Conservation (phyloP, 2,329 filamentous ascomycete genomes). For the Penicillium expansum region DNA sequence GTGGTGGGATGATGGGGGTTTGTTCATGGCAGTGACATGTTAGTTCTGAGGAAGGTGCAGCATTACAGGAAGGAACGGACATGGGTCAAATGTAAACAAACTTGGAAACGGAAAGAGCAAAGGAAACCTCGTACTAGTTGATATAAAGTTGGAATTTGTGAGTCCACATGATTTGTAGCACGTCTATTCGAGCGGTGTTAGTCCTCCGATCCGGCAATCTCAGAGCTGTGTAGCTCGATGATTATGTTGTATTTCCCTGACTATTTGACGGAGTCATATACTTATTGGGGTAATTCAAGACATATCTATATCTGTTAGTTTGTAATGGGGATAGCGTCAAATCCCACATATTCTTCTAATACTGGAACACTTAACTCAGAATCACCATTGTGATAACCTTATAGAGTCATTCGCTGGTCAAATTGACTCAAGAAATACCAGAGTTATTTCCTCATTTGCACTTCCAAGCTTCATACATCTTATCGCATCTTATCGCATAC, state of each 20-base stretch:
- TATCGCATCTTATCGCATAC: neutral
- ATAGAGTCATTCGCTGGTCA: neutral
- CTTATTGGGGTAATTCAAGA: neutral
- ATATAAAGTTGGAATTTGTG: neutral
- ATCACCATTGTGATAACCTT: neutral
- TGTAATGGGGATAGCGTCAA: neutral
- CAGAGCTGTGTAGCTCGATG: neutral
- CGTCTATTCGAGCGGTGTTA: neutral
- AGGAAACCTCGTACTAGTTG: neutral
- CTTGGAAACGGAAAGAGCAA: neutral
- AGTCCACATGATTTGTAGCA: neutral
- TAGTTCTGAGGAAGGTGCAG: neutral
- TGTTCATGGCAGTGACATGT: neutral
- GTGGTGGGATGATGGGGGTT: neutral
- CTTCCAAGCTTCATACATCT: neutral
- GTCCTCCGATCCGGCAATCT: neutral
- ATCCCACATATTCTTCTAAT: neutral
- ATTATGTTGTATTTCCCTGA: neutral
- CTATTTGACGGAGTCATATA: neutral
- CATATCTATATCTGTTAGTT: neutral
- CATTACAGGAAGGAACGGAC: neutral
- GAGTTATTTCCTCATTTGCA: neutral
- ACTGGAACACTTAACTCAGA: fast-evolving
- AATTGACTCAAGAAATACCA: neutral
- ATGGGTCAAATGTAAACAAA: neutral